A percentile compares a stretch with the other conserved stretches of the same genome.
These are phyloP conservation scores for Populus simonii DNA, from an alignment of 345 rosid species.

Conservation along the genomic window DNA sequence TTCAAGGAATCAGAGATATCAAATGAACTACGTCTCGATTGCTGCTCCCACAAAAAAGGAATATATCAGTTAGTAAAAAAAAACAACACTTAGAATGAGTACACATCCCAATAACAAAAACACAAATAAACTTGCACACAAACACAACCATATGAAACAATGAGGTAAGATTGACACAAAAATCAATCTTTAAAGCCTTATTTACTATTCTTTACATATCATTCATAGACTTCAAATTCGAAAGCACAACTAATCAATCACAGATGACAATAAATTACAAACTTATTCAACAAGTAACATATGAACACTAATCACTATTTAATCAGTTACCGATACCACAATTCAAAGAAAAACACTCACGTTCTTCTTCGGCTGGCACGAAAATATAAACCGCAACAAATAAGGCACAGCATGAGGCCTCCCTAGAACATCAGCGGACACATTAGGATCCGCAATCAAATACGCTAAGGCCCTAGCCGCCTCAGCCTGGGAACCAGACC, in stretches of 20 bases:
- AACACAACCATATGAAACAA: background rate
- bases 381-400: constrained; percentile 77
- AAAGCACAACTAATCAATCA: background rate
- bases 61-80: constrained; percentile 56
- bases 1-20: constrained; percentile 94
- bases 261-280: background rate
- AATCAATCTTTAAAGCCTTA: background rate
- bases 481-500: constrained; percentile 79
- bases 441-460: constrained; percentile 80
- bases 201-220: background rate
- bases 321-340: background rate
- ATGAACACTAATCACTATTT: background rate
- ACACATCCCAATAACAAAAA: constrained; percentile 7
- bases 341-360: constrained; percentile 33
- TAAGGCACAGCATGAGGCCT: constrained; percentile 81
- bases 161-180: background rate
- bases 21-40: constrained; percentile 91
- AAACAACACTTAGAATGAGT: constrained; percentile 43
- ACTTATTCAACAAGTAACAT: background rate
- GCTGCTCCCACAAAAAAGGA: constrained; percentile 97
- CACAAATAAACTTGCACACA: background rate
- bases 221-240: background rate
- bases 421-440: constrained; percentile 64
- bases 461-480: constrained; percentile 89
- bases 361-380: constrained; percentile 85